phyloP scores from a whole-genome alignment of 768 basidiomycete species.

The Omphalotus guepiniiformis region DNA sequence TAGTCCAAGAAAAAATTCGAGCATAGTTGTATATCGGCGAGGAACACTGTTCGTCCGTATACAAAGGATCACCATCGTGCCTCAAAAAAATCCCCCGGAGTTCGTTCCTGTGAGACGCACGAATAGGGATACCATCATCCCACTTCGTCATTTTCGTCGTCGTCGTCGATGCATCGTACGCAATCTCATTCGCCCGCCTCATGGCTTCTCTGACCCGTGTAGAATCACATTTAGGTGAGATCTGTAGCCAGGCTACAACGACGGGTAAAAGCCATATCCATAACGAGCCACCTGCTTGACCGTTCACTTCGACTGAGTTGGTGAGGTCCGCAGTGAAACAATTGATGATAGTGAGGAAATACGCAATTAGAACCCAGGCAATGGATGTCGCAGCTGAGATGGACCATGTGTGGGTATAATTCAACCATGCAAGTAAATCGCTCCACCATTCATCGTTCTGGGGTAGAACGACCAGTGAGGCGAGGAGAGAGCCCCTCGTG shows the following conservation, averaged over 20 bases:
- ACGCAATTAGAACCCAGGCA: constrained; percentile 41
- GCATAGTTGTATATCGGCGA: constrained; percentile 21
- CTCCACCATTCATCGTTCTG: constrained; percentile 42
- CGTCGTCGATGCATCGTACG: constrained; percentile 23
- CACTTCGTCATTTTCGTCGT: too few relatives aligned
- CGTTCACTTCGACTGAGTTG: constrained; percentile 24
- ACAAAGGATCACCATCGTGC: constrained; percentile 4
- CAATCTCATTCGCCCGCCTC: constrained; percentile 22
- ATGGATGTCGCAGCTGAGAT: constrained; percentile 36
- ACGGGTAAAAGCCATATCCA: constrained; percentile 43
- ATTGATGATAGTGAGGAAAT: constrained; percentile 33
- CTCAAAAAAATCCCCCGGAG: constrained; percentile 5
- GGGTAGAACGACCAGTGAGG: constrained; percentile 38
- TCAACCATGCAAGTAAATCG: constrained; percentile 25
- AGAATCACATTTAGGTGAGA: constrained; percentile 36
- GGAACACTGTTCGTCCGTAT: constrained; percentile 16
- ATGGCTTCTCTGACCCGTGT: constrained; percentile 26
- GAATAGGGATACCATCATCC: constrained; percentile 7
- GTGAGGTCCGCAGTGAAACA: too few relatives aligned
- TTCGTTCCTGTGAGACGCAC: constrained; percentile 1
- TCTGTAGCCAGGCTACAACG: constrained; percentile 35
- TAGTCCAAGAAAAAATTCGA: constrained; percentile 14
- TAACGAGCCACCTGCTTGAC: constrained; percentile 33
- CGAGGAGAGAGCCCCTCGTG: constrained; percentile 24
- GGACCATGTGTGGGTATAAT: constrained; percentile 36